Base-by-base conservation (phyloP, 2,329 filamentous ascomycete species). In the Seiridium unicorne region DNA sequence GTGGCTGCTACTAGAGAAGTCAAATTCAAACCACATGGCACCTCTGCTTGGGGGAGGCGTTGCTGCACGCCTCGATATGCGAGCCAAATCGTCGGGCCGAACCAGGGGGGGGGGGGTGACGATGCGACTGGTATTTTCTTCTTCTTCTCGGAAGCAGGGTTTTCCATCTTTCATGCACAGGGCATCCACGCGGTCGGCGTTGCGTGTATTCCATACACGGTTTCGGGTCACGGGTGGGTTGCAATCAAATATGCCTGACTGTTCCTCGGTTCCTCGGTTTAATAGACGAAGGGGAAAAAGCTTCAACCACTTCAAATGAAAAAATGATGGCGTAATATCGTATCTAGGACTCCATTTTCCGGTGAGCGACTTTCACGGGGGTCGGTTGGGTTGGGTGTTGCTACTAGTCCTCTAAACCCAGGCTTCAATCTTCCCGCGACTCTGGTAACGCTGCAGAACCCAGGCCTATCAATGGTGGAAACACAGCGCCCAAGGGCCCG, bases 31-130 rank as follows among this genome's bases (percentile, higher is more conserved):
- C 38, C 38, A 42, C 7, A 8, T 42, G 7, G 38, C 38, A 1
- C 48, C 34, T 53, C 13, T 53, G 31, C 5, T 53, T 49, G n/a
- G 38, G 35, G 5, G 32, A 53, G 49, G 49, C 49, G 26, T 53
- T 51, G 32, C 35, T 53, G 32, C 34, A 35, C 49, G 2, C 49
- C 34, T 53, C 49, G 18, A 3, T 40, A 10, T 38, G 8, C n/a
- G 40, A 55, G 36, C 51, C 51, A 55, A 35, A 38, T 38, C 40
- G 51, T 55, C 51, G 51, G 51, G 26, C 51, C 51, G 51, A 55
- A 55, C 38, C 40, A 44, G 40, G 36, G 18, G 36, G 18, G 36
- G 18, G 38, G 38, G 7, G 13, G 38, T 8, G 38, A 42, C 7
- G 7, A 42, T 42, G 13, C 38, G 38, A 7, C 38, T 42, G 7